Evolutionary conservation across 1,284 basidiomycete genomes (phyloP).

Genomic region (Pseudozyma sp.): DNA sequence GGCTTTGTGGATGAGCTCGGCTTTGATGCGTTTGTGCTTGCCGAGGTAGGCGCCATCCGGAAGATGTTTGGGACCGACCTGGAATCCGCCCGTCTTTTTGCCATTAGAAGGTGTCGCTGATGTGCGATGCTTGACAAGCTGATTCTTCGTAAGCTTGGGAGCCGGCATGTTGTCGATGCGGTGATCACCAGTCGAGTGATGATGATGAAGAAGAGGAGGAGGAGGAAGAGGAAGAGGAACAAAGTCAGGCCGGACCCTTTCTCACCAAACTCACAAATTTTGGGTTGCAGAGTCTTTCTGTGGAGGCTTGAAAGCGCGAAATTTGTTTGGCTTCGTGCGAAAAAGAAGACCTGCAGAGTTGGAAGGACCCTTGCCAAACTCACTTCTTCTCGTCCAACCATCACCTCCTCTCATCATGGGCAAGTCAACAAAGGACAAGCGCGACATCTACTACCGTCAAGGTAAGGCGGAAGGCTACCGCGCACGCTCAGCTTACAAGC

Average conservation of each 20-base stretch:
- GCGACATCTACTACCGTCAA: conserved; percentile 73
- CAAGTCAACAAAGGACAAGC: conserved; percentile 70
- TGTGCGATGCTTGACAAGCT: conserved; percentile 60
- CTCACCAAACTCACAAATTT: too few relatives aligned
- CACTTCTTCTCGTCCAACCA: conserved; percentile 1
- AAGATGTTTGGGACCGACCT: conserved; percentile 63
- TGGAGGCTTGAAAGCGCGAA: background rate
- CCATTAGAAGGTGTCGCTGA: conserved; percentile 21
- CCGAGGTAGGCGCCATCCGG: conserved; percentile 67
- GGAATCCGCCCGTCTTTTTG: conserved; percentile 55
- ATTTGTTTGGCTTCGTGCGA: background rate
- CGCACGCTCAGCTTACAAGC: conserved; percentile 74
- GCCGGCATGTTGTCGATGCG: conserved; percentile 15
- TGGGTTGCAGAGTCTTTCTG: background rate
- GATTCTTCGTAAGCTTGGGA: conserved; percentile 47
- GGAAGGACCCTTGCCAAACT: background rate
- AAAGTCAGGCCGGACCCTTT: too few relatives aligned
- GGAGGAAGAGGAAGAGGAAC: too few relatives aligned
- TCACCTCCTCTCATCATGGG: conserved; percentile 48
- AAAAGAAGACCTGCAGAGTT: background rate
- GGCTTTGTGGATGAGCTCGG: conserved; percentile 72
- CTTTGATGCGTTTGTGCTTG: conserved; percentile 72
- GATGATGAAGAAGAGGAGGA: background rate
- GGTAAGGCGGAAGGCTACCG: conserved; percentile 71
- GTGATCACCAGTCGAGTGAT: background rate